Conservation (phyloP, 495 filamentous ascomycete genomes). For the Penicillium salamii region DNA sequence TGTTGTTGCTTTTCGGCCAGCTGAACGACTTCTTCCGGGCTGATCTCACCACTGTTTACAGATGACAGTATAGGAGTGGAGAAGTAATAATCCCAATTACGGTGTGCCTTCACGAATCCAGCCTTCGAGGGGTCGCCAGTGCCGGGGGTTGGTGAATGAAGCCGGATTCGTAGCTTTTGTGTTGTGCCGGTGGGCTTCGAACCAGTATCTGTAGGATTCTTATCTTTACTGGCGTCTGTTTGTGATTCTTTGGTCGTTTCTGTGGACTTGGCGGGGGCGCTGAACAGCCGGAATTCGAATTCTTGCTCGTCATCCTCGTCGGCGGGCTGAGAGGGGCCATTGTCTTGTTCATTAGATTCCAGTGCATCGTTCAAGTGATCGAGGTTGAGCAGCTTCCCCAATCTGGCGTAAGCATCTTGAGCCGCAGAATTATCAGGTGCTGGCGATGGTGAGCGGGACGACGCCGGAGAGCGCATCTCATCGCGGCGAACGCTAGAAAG, state of each 20-base stretch:
- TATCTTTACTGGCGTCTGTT: not conserved
- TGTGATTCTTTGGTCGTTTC: not conserved
- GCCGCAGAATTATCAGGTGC: constrained; percentile 29
- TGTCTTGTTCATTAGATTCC: not conserved
- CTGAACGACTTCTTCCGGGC: constrained; percentile 1
- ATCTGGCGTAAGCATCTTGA: constrained; percentile 35
- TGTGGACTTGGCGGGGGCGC: constrained; percentile 25
- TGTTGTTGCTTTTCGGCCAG: constrained; percentile 26
- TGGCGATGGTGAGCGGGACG: constrained; percentile 33
- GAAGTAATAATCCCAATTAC: constrained; percentile 47
- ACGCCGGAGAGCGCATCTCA: constrained; percentile 35
- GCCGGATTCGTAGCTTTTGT: constrained; percentile 42
- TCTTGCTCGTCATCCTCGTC: constrained; percentile 44
- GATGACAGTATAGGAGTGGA: constrained; percentile 30
- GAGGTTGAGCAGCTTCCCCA: constrained; percentile 41
- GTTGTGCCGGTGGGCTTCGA: constrained; percentile 2
- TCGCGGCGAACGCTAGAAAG: constrained; percentile 41
- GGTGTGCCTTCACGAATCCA: constrained; percentile 40
- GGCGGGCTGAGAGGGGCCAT: not conserved
- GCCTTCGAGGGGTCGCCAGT: constrained; percentile 28
- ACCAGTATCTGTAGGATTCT: not conserved
- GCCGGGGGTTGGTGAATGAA: constrained; percentile 40
- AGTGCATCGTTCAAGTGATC: constrained; percentile 21
- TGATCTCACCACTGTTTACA: constrained; percentile 2
- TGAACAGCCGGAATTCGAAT: constrained; percentile 48